Conservation (phyloP, 257 asterid genomes). For the Nicotiana otophora region DNA sequence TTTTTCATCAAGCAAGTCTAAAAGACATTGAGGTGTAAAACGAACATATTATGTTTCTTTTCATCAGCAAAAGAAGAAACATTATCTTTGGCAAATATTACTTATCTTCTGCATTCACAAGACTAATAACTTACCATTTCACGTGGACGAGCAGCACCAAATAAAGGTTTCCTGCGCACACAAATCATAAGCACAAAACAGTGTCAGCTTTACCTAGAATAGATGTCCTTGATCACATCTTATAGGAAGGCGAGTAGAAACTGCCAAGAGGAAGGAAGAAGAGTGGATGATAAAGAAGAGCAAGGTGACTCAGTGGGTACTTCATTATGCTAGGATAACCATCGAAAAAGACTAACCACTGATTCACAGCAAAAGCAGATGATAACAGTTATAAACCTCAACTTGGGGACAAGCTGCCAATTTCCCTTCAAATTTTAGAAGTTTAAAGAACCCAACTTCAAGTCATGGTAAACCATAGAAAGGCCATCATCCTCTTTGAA, state of each 20-base stretch:
- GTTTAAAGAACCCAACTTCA: not conserved
- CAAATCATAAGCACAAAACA: constrained; percentile 22
- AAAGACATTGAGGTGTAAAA: not conserved
- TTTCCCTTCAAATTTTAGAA: not conserved
- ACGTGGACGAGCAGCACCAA: constrained; percentile 83
- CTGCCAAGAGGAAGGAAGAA: not conserved
- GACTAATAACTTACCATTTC: constrained; percentile 57
- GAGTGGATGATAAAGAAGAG: constrained; percentile 3
- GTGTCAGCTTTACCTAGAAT: constrained; percentile 19
- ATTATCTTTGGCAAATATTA: not conserved
- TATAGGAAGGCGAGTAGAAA: constrained; percentile 7
- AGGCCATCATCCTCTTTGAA: not conserved
- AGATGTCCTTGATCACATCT: constrained; percentile 10
- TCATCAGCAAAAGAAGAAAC: not conserved
- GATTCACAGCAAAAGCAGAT: not conserved
- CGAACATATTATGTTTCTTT: not conserved
- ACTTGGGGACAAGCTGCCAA: not conserved
- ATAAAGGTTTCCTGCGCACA: constrained; percentile 55
- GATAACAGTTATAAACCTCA: not conserved
- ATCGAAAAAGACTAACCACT: not conserved
- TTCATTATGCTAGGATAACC: not conserved
- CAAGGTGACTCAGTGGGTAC: not conserved
- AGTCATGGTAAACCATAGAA: not conserved
- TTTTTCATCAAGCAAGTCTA: not conserved
- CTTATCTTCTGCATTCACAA: not conserved